Percentiles rank a stretch among this genome's conserved stretches.
Evolutionary conservation across 164 flowering plant species (phyloP).

Genomic region (Vitis cinerea): DNA sequence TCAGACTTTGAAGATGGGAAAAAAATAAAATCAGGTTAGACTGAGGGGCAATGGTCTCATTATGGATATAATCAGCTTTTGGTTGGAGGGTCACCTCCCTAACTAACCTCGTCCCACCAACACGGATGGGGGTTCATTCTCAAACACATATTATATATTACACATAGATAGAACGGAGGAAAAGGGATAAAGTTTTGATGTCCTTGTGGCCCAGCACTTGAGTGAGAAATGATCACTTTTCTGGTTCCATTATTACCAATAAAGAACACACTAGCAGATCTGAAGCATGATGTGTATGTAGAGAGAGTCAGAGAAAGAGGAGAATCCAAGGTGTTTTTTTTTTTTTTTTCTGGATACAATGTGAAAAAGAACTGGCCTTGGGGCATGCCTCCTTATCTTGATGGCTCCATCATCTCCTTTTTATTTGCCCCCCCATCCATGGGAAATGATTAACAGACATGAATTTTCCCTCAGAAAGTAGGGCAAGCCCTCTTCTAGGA

Average conservation of each 20-base stretch:
- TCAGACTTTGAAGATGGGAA: background rate
- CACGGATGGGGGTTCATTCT: background rate
- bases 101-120: conserved; percentile 12
- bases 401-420: conserved; percentile 4
- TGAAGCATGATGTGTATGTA: conserved; percentile 1
- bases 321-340: conserved; percentile 29
- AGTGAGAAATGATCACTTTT: too few relatives aligned
- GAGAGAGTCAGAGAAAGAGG: conserved; percentile 13
- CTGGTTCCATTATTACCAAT: too few relatives aligned
- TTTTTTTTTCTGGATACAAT: background rate
- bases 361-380: background rate
- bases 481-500: conserved; percentile 5
- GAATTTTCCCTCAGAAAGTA: conserved; percentile 5
- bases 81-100: conserved; percentile 26
- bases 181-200: background rate
- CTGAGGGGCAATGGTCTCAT: background rate
- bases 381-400: conserved; percentile 16
- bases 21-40: background rate
- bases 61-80: background rate
- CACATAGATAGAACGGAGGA: background rate
- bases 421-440: background rate
- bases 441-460: conserved; percentile 3
- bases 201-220: conserved; percentile 8
- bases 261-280: conserved; percentile 11
- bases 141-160: background rate